Evolutionary conservation across 2,329 filamentous ascomycete species (phyloP), one percentile per base, ranked within the genome.

Genomic region (Dryadomyces sulphureus): DNA sequence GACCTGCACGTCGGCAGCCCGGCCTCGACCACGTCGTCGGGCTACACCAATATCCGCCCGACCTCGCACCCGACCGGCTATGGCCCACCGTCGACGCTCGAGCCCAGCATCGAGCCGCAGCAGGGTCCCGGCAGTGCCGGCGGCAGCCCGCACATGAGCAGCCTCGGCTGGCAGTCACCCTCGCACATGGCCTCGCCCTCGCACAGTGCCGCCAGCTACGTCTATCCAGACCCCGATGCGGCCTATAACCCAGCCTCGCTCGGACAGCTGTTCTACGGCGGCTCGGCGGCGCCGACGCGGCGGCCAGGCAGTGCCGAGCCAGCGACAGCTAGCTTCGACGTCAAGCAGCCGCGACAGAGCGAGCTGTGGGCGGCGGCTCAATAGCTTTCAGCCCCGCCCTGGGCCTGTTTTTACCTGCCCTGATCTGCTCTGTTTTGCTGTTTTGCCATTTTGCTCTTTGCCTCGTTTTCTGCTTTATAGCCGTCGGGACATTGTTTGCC

Each of bases 31-130:
- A 75, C 75, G 12, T 76, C 79, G 4, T 70, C 73, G 5, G 38
- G 73, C 53, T 77, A 77, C 64, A 71, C 64, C 51, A 69, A 62
- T 47, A 71, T 76, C 58, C 71, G 77, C 41, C 77, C 90, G 54
- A 95, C 90, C 0, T 95, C 89, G 35, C 89, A 95, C 62, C 89
- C 90, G 0, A 80, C 69, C 12, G 73, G 74, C 49, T 94, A 90
- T 61, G 84, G 81, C n/a, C 86, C 85, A 21, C 85, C 86, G 2
- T 79, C 84, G 42, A 88, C 84, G 16, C 70, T 95, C 44, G 90
- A 95, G 65, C 87, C 89, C 22, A 89, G 77, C 60, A 74, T 86
- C 50, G 86, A 90, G 59, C 81, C 84, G 49, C 79, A 82, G 52
- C 80, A 83, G 55, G 77, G 74, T 2, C 62, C 68, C 43, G 72